phyloP scores from a whole-genome alignment of 306 rosid species.

The Vicia villosa region DNA sequence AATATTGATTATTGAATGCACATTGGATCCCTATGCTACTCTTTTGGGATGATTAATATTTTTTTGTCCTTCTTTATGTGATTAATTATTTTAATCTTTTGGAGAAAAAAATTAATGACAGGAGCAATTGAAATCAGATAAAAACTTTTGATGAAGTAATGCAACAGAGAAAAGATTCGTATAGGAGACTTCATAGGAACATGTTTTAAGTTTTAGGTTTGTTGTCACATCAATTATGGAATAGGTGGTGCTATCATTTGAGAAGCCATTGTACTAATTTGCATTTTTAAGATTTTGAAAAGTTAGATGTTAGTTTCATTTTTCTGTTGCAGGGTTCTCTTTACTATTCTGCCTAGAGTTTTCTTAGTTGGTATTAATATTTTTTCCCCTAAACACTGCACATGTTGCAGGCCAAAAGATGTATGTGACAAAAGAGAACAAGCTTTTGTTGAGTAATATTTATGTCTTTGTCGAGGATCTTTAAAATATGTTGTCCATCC shows the following conservation, averaged over 20 bases:
- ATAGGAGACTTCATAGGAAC: too few species aligned
- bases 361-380: slow-evolving; percentile 16
- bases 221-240: slow-evolving; percentile 4
- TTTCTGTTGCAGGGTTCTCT: slow-evolving; percentile 9
- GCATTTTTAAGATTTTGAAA: not conserved
- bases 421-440: slow-evolving; percentile 23
- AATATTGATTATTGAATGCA: slow-evolving; percentile 1
- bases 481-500: slow-evolving; percentile 19
- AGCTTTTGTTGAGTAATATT: slow-evolving; percentile 24
- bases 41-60: not conserved
- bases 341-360: slow-evolving; percentile 17
- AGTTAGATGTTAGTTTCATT: slow-evolving; percentile 27
- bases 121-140: too few species aligned
- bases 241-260: not conserved
- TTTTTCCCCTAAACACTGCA: not conserved
- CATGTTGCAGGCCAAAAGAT: slow-evolving; percentile 27
- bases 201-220: not conserved
- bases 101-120: too few species aligned
- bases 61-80: not conserved
- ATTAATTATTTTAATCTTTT: too few species aligned
- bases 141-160: too few species aligned
- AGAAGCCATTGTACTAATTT: slow-evolving; percentile 10
- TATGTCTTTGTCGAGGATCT: slow-evolving; percentile 23
- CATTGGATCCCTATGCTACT: slow-evolving; percentile 6
- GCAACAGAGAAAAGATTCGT: too few species aligned